Evolutionary conservation across 768 basidiomycete species (phyloP), one percentile per base, ranked within the genome.

Genomic region (Favolaschia claudopus): DNA sequence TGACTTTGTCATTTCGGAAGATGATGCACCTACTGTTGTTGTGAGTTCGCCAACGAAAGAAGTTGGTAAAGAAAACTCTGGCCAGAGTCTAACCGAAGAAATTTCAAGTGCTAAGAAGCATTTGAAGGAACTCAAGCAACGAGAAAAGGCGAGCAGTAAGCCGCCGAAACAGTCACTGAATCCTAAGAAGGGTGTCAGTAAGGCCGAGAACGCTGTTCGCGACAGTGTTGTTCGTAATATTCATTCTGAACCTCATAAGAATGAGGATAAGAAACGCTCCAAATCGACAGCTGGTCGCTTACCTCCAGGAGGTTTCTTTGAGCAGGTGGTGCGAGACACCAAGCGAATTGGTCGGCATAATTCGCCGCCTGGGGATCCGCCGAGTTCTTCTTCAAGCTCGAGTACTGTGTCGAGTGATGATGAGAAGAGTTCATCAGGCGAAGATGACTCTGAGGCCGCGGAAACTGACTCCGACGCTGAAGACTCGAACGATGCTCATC

Each of bases 301-400:
- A 24, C 44, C 44, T 10, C 44, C 44, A 24, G 44, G 44, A 45
- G 44, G 44, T 45, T 45, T 45, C 44, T 45, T 45, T 31, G 44
- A 45, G 25, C 44, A 45, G 44, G 44, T 45, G 27, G 31, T 45
- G 28, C 44, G 44, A 20, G 44, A 45, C 25, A 45, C 44, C 31
- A 8, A 45, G 10, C 44, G 44, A 28, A 29, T 45, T 45, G 44
- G 12, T 7, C 24, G 31, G 28, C 44, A 25, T 4, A 4, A 25
- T 28, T 4, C 44, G 13, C 44, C 28, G 28, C 44, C 44, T 7
- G 44, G 31, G n/a, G 44, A 45, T 28, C 25, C 44, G 9, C n/a
- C 44, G 44, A 45, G 44, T 45, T 45, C 44, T 45, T 45, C 44
- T 29, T 45, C 44, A 6, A 45, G 44, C 31, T 45, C 44, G n/a